Percentiles rank a stretch among this genome's conserved stretches.
Conservation (phyloP, 371 early-diverging fungal genomes). For the Lichtheimia ramosa region DNA sequence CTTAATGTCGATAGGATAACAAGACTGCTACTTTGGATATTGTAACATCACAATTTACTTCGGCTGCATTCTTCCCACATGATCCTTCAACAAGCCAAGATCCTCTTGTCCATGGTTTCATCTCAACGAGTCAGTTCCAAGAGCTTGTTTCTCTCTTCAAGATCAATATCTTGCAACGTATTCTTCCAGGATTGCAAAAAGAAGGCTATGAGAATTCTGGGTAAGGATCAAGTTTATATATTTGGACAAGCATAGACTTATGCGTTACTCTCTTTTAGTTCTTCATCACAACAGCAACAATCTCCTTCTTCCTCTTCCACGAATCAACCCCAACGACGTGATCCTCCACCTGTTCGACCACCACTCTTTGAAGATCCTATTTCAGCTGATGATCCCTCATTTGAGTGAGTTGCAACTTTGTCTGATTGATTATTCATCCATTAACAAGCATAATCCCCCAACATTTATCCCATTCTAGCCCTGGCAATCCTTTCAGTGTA, state of each 20-base stretch:
- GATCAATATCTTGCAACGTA: slow-evolving; percentile 62
- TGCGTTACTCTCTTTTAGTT: neutral
- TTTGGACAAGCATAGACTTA: too few relatives aligned
- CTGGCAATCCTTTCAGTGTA: slow-evolving; percentile 46
- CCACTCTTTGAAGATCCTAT: slow-evolving; percentile 33
- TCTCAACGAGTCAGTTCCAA: slow-evolving; percentile 58
- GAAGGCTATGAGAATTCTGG: slow-evolving; percentile 36
- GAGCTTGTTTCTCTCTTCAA: slow-evolving; percentile 63
- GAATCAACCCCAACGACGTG: slow-evolving; percentile 2
- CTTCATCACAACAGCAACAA: slow-evolving; percentile 2
- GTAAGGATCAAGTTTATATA: neutral
- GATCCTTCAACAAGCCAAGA: slow-evolving; percentile 30
- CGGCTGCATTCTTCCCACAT: slow-evolving; percentile 59
- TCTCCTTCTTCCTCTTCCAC: slow-evolving; percentile 4
- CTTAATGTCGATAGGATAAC: slow-evolving; percentile 46
- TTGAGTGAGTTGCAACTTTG: slow-evolving; percentile 15
- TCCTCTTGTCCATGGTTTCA: slow-evolving; percentile 59
- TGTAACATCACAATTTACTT: slow-evolving; percentile 51
- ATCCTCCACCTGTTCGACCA: slow-evolving; percentile 12
- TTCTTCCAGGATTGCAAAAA: slow-evolving; percentile 69
- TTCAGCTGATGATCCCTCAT: slow-evolving; percentile 31
- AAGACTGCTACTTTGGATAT: slow-evolving; percentile 64
- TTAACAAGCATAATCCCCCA: neutral
- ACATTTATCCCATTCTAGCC: neutral
- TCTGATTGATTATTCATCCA: too few relatives aligned